Evolutionary conservation across 1,284 basidiomycete genomes (phyloP).

Genomic region (Ustilago loliicola): DNA sequence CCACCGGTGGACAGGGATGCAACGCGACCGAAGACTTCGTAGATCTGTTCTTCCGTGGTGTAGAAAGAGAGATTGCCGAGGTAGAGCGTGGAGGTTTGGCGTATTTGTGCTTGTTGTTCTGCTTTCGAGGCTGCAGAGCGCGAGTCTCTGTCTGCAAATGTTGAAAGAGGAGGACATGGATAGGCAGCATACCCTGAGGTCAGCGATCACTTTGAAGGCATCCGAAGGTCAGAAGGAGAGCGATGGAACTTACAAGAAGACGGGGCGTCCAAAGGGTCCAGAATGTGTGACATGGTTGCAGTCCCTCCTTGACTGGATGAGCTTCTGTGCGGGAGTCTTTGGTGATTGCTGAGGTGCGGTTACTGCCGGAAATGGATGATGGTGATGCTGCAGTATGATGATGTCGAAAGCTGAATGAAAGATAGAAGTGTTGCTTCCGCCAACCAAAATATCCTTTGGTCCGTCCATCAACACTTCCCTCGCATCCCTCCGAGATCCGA

Average conservation of each 20-base stretch:
- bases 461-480: constrained; percentile 1
- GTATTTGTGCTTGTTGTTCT: constrained; percentile 73
- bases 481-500: constrained; percentile 11
- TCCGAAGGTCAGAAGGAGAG: constrained; percentile 49
- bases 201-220: too few species aligned
- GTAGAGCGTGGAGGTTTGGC: constrained; percentile 76
- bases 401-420: background rate
- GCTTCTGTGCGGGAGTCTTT: background rate
- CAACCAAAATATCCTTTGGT: constrained; percentile 9
- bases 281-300: constrained; percentile 84
- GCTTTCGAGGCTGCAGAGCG: constrained; percentile 63
- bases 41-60: constrained; percentile 99
- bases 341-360: background rate
- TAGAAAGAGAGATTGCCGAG: constrained; percentile 76
- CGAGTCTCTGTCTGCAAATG: constrained; percentile 70
- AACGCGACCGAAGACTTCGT: constrained; percentile 95
- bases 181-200: too few species aligned
- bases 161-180: too few species aligned
- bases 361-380: background rate
- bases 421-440: background rate
- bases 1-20: constrained; percentile 89
- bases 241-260: constrained; percentile 84
- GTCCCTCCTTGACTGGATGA: background rate
- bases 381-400: background rate
- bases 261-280: constrained; percentile 86